A percentile compares a stretch with the other conserved stretches of the same genome.
These are phyloP conservation scores for Xylaria curta DNA, from an alignment of 495 filamentous ascomycete genomes.

Conservation along the genomic window DNA sequence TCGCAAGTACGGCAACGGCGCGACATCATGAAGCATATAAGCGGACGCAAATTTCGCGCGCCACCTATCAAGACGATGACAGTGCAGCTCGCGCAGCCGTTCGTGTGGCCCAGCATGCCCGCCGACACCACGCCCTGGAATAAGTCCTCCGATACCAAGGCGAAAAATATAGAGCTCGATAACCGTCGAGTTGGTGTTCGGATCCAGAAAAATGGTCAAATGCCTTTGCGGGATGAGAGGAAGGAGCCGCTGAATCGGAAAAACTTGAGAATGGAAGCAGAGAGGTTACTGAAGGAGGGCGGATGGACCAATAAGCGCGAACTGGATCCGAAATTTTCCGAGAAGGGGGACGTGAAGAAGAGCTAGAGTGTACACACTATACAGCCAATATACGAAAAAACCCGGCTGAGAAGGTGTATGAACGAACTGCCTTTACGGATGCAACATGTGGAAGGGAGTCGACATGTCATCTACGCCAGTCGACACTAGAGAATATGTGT, in stretches of 20 bases:
- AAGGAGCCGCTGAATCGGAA: conserved; percentile 43
- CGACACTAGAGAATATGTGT: conserved; percentile 21
- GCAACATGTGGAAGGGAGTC: background rate
- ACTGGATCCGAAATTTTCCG: conserved; percentile 41
- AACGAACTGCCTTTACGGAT: background rate
- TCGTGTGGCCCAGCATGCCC: conserved; percentile 72
- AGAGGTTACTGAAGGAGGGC: conserved; percentile 59
- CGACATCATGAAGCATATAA: conserved; percentile 52
- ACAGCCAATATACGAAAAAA: background rate
- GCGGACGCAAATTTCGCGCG: conserved; percentile 61
- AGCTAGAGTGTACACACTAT: background rate
- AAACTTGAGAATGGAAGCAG: conserved; percentile 60
- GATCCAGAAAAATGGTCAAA: conserved; percentile 17
- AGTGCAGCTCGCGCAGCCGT: conserved; percentile 80
- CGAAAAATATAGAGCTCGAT: conserved; percentile 54
- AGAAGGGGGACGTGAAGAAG: conserved; percentile 32
- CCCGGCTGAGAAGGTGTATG: background rate
- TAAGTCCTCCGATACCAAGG: conserved; percentile 45
- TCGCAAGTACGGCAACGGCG: conserved; percentile 77
- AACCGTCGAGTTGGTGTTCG: background rate
- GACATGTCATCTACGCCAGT: background rate
- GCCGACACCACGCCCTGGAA: conserved; percentile 17
- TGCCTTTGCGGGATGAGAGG: conserved; percentile 40
- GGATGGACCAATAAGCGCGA: conserved; percentile 43
- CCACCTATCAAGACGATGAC: conserved; percentile 85